phyloP scores from a whole-genome alignment of 106 monocot species.

The Dioscorea alata region DNA sequence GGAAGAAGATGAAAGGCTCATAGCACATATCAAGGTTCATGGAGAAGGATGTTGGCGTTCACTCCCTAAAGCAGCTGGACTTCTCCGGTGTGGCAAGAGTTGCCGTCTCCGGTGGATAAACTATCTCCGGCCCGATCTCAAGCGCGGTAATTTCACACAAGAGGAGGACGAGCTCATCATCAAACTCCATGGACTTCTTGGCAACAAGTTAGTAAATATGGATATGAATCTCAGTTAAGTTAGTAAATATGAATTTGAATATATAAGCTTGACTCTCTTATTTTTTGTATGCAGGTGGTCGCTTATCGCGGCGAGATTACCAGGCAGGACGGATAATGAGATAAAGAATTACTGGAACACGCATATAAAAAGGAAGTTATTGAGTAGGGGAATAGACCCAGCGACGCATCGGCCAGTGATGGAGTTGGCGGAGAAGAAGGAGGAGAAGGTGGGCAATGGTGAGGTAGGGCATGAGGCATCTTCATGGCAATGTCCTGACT shows the following conservation, averaged over 20 bases:
- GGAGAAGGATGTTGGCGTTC: constrained; percentile 54
- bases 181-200: constrained; percentile 62
- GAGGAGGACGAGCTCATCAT: constrained; percentile 79
- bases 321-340: constrained; percentile 67
- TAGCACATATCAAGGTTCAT: constrained; percentile 35
- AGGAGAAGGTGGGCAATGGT: background rate
- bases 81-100: constrained; percentile 79
- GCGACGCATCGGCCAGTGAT: constrained; percentile 42
- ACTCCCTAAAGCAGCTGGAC: constrained; percentile 49
- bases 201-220: constrained; percentile 56
- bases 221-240: background rate
- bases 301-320: constrained; percentile 47
- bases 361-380: constrained; percentile 54
- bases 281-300: constrained; percentile 40
- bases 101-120: constrained; percentile 87
- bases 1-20: constrained; percentile 45
- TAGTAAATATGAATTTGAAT: too few relatives aligned
- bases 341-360: constrained; percentile 83
- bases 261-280: too few relatives aligned
- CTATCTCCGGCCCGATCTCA: constrained; percentile 86
- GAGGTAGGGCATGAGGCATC: background rate
- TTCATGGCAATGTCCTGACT: constrained; percentile 25
- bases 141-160: constrained; percentile 69
- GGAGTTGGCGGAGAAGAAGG: constrained; percentile 16
- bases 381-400: constrained; percentile 51